Evolutionary conservation across 768 basidiomycete species (phyloP).

Genomic region (Mycena leptocephala): DNA sequence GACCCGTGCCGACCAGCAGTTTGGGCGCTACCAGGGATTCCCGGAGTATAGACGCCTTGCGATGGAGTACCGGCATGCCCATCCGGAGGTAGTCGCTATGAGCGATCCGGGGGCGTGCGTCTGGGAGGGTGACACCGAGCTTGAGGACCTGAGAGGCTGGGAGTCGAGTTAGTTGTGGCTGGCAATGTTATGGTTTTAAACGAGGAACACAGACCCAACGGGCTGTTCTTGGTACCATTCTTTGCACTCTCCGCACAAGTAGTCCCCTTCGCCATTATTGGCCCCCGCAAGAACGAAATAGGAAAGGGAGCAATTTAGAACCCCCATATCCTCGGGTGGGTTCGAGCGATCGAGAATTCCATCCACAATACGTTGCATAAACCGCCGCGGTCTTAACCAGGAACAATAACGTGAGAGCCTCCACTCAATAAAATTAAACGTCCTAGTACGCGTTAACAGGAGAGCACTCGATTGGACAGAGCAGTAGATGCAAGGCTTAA

Average conservation of each 20-base stretch:
- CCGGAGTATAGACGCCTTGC: not conserved
- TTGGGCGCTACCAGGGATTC: not conserved
- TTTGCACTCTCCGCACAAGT: not conserved
- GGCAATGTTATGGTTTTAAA: not conserved
- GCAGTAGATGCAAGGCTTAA: not conserved
- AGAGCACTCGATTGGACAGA: not conserved
- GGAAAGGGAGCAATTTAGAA: not conserved
- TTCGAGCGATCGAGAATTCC: not conserved
- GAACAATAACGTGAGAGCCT: not conserved
- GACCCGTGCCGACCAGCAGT: not conserved
- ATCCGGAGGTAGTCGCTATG: not conserved
- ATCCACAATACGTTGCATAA: not conserved
- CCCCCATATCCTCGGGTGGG: not conserved
- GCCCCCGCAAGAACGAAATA: not conserved
- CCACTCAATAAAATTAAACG: not conserved
- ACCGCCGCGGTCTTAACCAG: too few species aligned
- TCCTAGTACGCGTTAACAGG: not conserved
- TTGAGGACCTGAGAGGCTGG: not conserved
- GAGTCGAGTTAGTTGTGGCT: not conserved
- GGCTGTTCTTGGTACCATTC: not conserved
- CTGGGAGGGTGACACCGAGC: not conserved
- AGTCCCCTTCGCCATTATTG: not conserved
- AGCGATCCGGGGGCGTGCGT: not conserved
- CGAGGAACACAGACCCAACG: not conserved
- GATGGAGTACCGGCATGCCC: not conserved